phyloP scores from a whole-genome alignment of 139 green algal species.

The Coelastrella sp. region DNA sequence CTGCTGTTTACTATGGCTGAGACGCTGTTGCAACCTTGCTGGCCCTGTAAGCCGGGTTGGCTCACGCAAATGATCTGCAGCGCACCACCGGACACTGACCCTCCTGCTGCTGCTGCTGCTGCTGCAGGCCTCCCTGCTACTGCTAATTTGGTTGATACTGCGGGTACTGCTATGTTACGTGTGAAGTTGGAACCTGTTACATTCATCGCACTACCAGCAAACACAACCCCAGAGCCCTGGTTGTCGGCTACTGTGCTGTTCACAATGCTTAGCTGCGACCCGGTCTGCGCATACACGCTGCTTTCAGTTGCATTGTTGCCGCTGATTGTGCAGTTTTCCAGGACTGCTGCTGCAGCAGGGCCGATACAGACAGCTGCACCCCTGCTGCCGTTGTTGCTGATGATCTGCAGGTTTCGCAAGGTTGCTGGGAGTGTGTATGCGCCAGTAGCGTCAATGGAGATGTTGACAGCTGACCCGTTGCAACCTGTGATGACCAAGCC shows the following conservation, averaged over 20 bases:
- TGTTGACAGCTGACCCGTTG: slow-evolving; percentile 21
- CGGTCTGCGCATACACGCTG: not conserved
- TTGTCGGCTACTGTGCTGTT: slow-evolving; percentile 19
- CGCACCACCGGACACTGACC: no score
- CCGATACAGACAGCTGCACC: slow-evolving; percentile 18
- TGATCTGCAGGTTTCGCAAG: slow-evolving; percentile 25
- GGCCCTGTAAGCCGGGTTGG: no score
- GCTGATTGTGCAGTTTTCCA: not conserved
- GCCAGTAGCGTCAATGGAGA: slow-evolving; percentile 28
- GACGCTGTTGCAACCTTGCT: not conserved
- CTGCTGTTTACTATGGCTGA: slow-evolving; percentile 5
- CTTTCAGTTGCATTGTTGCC: slow-evolving; percentile 17
- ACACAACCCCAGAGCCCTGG: slow-evolving; percentile 6
- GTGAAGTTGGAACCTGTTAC: not conserved
- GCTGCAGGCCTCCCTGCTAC: no score
- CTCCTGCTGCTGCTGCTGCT: no score
- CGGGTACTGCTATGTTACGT: slow-evolving; percentile 10
- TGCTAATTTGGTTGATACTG: no score
- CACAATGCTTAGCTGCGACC: not conserved
- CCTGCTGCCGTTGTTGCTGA: slow-evolving; percentile 6
- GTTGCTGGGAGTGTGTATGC: slow-evolving; percentile 13
- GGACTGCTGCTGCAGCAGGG: not conserved
- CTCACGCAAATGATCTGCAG: no score
- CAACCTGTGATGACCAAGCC: slow-evolving; percentile 25
- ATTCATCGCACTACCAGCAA: not conserved